Evolutionary conservation across 352 stramenopile genomes (phyloP).

Genomic region (Phytophthora cactorum): DNA sequence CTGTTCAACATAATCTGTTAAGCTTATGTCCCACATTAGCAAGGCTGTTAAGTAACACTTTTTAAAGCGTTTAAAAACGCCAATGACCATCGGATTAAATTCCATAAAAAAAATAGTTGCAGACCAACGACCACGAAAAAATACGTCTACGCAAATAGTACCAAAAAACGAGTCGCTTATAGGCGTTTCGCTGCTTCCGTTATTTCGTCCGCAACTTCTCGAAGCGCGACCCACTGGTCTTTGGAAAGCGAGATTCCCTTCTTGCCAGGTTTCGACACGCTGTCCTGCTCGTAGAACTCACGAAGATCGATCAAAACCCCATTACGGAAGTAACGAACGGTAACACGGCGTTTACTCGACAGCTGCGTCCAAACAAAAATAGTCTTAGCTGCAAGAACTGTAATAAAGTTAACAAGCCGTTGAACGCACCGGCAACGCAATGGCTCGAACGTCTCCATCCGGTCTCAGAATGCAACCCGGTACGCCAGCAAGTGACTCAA

Average conservation of each 20-base stretch:
- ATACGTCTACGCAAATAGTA: background rate
- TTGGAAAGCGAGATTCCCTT: slow-evolving; percentile 82
- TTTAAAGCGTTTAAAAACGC: no score
- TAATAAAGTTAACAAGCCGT: background rate
- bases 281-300: slow-evolving; percentile 77
- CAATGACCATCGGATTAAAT: no score
- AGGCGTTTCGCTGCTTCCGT: slow-evolving; percentile 35
- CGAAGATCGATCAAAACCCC: slow-evolving; percentile 67
- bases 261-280: slow-evolving; percentile 65
- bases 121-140: no score
- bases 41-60: no score
- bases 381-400: slow-evolving; percentile 1
- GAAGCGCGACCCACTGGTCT: slow-evolving; percentile 64
- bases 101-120: no score
- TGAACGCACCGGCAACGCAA: slow-evolving; percentile 60
- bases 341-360: slow-evolving; percentile 59
- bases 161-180: background rate
- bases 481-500: slow-evolving; percentile 39
- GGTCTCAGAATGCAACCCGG: slow-evolving; percentile 37
- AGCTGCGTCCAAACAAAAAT: slow-evolving; percentile 39
- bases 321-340: slow-evolving; percentile 55
- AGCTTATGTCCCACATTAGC: no score
- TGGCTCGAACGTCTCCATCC: slow-evolving; percentile 46
- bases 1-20: no score
- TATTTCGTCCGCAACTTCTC: slow-evolving; percentile 40